phyloP scores from a whole-genome alignment of 2,329 filamentous ascomycete genomes.

The Trichoderma polysporum region DNA sequence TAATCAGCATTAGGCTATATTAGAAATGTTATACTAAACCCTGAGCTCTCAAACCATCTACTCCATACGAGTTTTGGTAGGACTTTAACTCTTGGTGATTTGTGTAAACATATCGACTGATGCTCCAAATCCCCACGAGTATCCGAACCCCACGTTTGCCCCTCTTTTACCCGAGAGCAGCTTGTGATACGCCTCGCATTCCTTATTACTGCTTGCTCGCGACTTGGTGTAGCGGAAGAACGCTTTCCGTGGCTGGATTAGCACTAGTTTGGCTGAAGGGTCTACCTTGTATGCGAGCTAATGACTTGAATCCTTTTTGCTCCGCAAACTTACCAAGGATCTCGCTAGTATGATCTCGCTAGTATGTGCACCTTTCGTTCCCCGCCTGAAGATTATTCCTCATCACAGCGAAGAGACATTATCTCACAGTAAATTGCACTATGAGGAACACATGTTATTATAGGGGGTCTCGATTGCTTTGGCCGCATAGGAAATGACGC shows the following conservation, averaged over 20 bases:
- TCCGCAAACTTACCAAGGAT: not conserved
- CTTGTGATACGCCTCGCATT: too few species aligned
- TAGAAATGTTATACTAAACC: not conserved
- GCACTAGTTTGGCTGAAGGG: not conserved
- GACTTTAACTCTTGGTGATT: not conserved
- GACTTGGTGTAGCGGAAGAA: not conserved
- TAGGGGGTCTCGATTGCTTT: too few species aligned
- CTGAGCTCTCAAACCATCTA: not conserved
- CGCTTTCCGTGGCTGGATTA: not conserved
- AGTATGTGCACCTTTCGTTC: not conserved
- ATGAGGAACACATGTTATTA: too few species aligned
- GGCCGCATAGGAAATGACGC: too few species aligned
- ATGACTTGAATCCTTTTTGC: not conserved
- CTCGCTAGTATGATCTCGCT: not conserved
- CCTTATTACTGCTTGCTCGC: not conserved
- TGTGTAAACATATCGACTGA: not conserved
- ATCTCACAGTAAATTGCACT: not conserved
- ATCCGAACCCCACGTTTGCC: slow-evolving; percentile 5
- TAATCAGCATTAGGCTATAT: slow-evolving; percentile 12
- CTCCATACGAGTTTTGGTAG: not conserved
- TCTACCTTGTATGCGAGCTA: not conserved
- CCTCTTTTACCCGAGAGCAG: slow-evolving; percentile 12
- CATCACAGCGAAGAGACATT: not conserved
- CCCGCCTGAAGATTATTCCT: not conserved
- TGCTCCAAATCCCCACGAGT: not conserved